phyloP scores from a whole-genome alignment of 2,329 filamentous ascomycete genomes.

The Colletotrichum lupini region DNA sequence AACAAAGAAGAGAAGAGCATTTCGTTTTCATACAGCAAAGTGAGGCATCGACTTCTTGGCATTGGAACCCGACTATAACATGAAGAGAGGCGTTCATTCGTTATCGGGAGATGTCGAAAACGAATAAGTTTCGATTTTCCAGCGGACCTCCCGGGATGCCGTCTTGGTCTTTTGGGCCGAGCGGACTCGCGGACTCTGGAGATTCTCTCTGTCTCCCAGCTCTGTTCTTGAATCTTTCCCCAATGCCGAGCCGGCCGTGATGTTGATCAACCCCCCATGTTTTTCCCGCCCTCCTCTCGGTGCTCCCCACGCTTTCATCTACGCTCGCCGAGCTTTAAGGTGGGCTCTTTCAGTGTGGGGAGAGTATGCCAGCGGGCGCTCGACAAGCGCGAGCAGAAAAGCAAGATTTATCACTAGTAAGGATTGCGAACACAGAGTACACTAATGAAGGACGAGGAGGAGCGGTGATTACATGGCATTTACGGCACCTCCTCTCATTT shows the following conservation, averaged over 20 bases:
- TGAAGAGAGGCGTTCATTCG: neutral
- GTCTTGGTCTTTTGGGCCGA: slow-evolving; percentile 14
- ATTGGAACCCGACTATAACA: neutral
- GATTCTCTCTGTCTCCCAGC: too few relatives aligned
- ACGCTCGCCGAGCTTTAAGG: too few relatives aligned
- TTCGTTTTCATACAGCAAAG: neutral
- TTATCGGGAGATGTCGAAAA: neutral
- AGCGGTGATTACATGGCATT: slow-evolving; percentile 20
- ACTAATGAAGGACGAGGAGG: too few relatives aligned
- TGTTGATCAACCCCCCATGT: neutral
- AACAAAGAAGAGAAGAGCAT: neutral
- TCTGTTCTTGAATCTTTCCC: neutral
- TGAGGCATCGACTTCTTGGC: neutral
- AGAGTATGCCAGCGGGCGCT: neutral
- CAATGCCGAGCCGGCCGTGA: slow-evolving; percentile 16
- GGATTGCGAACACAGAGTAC: neutral
- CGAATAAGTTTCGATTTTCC: neutral
- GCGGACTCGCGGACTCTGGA: neutral
- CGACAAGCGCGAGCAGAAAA: neutral
- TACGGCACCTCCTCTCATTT: slow-evolving; percentile 31
- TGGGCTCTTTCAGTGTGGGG: too few relatives aligned
- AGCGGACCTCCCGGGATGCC: neutral
- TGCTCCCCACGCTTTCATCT: neutral
- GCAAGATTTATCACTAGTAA: neutral
- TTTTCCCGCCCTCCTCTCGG: neutral